These are phyloP conservation scores for Fusarium multiceps DNA, from an alignment of 2,329 filamentous ascomycete species.

Conservation along the genomic window DNA sequence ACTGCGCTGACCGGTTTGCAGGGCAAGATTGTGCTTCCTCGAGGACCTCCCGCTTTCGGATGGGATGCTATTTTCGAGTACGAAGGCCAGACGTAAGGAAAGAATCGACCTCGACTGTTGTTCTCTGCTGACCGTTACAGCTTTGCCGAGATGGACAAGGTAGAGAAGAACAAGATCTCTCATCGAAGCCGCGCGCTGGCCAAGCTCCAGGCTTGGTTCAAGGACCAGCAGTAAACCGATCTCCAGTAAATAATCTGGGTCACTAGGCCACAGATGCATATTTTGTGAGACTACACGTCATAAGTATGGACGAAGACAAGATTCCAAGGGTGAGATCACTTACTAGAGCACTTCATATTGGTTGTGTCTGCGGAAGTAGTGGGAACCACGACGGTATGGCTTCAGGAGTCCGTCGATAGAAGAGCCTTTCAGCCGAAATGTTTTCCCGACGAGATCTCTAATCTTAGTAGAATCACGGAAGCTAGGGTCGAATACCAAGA, in stretches of 20 bases:
- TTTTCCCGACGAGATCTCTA: constrained; percentile 65
- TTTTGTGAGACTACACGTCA: constrained; percentile 31
- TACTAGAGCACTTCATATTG: constrained; percentile 85
- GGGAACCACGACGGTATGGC: constrained; percentile 76
- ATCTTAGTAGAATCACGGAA: constrained; percentile 76
- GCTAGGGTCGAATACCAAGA: constrained; percentile 91
- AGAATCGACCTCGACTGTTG: not conserved
- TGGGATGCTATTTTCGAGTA: constrained; percentile 99
- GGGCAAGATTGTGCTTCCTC: constrained; percentile 84
- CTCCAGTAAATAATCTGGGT: not conserved
- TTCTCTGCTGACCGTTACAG: constrained; percentile 52
- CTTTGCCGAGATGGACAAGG: constrained; percentile 94
- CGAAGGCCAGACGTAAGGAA: constrained; percentile 78
- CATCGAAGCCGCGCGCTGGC: constrained; percentile 88
- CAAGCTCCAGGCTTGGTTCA: constrained; percentile 87
- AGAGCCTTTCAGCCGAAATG: constrained; percentile 57
- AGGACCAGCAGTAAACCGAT: constrained; percentile 50
- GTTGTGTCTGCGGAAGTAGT: constrained; percentile 75
- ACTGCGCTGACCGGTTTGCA: constrained; percentile 37
- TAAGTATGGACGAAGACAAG: constrained; percentile 9
- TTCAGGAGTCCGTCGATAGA: constrained; percentile 64
- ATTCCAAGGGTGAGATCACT: constrained; percentile 43
- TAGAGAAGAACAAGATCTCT: constrained; percentile 89
- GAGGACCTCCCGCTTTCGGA: constrained; percentile 85
- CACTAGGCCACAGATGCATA: constrained; percentile 18